Evolutionary conservation across 768 basidiomycete species (phyloP), one percentile per base, ranked within the genome.

Genomic region (Lactarius tabidus): DNA sequence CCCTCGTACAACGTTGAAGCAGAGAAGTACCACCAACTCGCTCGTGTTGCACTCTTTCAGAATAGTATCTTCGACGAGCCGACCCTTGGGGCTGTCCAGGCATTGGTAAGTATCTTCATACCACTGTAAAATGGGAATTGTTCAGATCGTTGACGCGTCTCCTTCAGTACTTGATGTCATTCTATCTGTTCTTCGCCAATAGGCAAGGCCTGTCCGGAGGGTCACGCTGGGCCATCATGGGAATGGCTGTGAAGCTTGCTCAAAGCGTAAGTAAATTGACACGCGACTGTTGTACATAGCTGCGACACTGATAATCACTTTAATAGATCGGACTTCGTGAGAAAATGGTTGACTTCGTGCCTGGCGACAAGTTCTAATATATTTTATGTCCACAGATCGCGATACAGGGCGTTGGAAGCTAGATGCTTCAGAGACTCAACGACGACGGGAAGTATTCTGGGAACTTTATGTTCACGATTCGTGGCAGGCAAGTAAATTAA

Each of bases 191-290:
- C 62, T 70, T 77, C 62, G 75, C 77, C 18, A 76, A 79, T 64
- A 74, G 78, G 66, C 84, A 84, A 55, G 81, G 64, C 26, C 59
- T 39, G 58, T 67, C 63, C 59, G 61, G 55, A 18, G 64, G 82
- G 35, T 82, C 85, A 18, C 78, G 87, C 70, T 89, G 88, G 88
- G 81, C 85, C 10, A 75, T 85, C 60, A 87, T 88, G 85, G 88
- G 88, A 57, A 79, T 89, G 61, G 82, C 84, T n/a, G 84, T 86
- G 38, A 89, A 89, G 73, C 74, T 89, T 68, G 85, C 85, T 43
- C 85, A 87, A 72, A 85, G 85, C 76, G 87, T 89, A 48, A 73
- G 75, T 53, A 5, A 5, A 43, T 53, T 29, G 43, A 48, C 55
- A 67, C 67, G 60, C 52, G 56, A 59, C 58, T 56, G 33, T 66